These are phyloP conservation scores for Ustilago nuda DNA, from an alignment of 1,284 basidiomycete species.

Conservation along the genomic window DNA sequence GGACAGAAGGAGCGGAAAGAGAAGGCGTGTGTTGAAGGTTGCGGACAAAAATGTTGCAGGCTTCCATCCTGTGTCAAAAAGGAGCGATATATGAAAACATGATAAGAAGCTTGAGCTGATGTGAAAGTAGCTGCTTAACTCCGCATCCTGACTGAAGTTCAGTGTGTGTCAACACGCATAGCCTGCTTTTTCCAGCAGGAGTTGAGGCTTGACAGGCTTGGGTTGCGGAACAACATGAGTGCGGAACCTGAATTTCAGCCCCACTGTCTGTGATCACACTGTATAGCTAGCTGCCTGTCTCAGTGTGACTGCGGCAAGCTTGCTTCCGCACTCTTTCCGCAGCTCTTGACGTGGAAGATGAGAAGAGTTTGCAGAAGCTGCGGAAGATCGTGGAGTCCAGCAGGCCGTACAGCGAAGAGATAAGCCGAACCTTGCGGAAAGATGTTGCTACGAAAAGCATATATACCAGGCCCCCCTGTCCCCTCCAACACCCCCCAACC, in stretches of 20 bases:
- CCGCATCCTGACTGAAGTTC: not conserved
- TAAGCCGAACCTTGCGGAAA: not conserved
- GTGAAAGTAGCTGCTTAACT: not conserved
- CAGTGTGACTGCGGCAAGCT: not conserved
- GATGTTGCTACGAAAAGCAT: not conserved
- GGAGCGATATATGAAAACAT: not conserved
- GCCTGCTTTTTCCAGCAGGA: not conserved
- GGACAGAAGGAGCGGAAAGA: not conserved
- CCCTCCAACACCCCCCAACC: not conserved
- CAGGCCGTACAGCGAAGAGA: not conserved
- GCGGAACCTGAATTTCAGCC: not conserved
- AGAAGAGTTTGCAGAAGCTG: too few species aligned
- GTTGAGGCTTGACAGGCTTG: not conserved
- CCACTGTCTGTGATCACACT: not conserved
- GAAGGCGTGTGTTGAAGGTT: not conserved
- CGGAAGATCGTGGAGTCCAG: too few species aligned
- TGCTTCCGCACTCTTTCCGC: conserved; percentile 4
- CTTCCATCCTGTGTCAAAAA: not conserved
- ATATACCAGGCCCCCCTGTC: not conserved
- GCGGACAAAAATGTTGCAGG: not conserved
- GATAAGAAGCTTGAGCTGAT: not conserved
- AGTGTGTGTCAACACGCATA: not conserved
- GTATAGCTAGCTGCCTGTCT: not conserved
- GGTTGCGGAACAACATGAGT: not conserved
- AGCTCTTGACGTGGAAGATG: not conserved